These are phyloP conservation scores for Capsella rubella DNA, from an alignment of 441 rosid genomes.

Conservation along the genomic window DNA sequence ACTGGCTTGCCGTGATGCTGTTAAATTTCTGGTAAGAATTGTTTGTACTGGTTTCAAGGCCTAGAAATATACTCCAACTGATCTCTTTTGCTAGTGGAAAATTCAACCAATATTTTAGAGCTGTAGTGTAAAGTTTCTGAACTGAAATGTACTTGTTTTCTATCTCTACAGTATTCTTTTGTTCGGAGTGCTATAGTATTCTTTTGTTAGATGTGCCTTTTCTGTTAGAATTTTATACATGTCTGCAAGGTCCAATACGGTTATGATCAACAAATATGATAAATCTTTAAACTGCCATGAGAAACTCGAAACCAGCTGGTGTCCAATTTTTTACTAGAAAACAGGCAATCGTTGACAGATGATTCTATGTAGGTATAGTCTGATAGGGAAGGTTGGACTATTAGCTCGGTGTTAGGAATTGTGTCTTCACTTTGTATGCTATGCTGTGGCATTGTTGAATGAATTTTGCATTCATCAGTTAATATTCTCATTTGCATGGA, in stretches of 20 bases:
- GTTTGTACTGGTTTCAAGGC: neutral
- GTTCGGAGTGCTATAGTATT: neutral
- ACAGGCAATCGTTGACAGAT: neutral
- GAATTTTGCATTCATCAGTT: neutral
- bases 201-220: slow-evolving; percentile 3
- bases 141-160: neutral
- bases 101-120: neutral
- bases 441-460: slow-evolving; percentile 14
- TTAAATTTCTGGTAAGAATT: slow-evolving; percentile 79
- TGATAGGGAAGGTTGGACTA: slow-evolving; percentile 25
- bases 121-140: neutral
- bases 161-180: neutral
- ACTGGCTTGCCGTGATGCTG: slow-evolving; percentile 83
- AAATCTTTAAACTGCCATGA: slow-evolving; percentile 21
- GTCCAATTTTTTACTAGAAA: slow-evolving; percentile 6
- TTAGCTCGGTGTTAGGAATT: neutral
- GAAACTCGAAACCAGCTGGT: neutral
- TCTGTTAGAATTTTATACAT: slow-evolving; percentile 2
- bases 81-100: slow-evolving; percentile 6
- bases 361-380: slow-evolving; percentile 12
- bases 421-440: slow-evolving; percentile 4
- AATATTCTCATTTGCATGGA: neutral
- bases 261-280: slow-evolving; percentile 11
- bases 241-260: neutral
- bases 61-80: slow-evolving; percentile 3